Conservation (phyloP, 1,139 yeast species). For the Tardiomyces depauwii region DNA sequence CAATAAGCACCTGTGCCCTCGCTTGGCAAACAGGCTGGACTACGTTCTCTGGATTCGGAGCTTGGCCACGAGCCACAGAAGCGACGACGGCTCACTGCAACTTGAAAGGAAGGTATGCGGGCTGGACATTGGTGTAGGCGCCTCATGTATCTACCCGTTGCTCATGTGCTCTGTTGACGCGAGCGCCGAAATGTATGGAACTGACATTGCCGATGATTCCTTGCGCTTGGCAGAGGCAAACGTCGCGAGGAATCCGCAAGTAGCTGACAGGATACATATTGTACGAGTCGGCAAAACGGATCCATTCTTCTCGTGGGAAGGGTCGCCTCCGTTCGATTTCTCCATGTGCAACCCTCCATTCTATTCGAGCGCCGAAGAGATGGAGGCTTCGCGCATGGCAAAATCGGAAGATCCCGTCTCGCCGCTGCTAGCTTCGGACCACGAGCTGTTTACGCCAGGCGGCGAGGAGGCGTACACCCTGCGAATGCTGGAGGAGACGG, state of each 20-base stretch:
- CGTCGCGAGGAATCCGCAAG: slow-evolving; percentile 14
- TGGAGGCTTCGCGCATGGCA: slow-evolving; percentile 13
- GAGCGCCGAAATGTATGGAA: slow-evolving; percentile 23
- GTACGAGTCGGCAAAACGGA: neutral
- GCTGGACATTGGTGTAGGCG: slow-evolving; percentile 31
- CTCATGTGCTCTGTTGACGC: slow-evolving; percentile 18
- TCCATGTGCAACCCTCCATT: slow-evolving; percentile 39
- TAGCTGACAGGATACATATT: slow-evolving; percentile 4
- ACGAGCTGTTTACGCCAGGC: slow-evolving; percentile 30
- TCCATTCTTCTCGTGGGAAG: slow-evolving; percentile 5
- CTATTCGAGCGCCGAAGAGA: slow-evolving; percentile 25
- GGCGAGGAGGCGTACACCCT: slow-evolving; percentile 32
- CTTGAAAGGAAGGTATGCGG: slow-evolving; percentile 2
- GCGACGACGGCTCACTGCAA: neutral
- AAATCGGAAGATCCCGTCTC: slow-evolving; percentile 8
- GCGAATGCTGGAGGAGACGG: slow-evolving; percentile 25
- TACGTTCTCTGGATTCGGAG: slow-evolving; percentile 15
- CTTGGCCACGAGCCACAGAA: slow-evolving; percentile 4
- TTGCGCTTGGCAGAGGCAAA: slow-evolving; percentile 17
- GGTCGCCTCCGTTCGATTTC: slow-evolving; percentile 14
- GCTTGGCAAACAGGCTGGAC: slow-evolving; percentile 18
- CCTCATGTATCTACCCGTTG: slow-evolving; percentile 32
- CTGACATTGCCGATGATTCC: slow-evolving; percentile 28
- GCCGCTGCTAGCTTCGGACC: slow-evolving; percentile 17
- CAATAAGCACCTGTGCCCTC: slow-evolving; percentile 15